A percentile compares a stretch with the other conserved stretches of the same genome.
These are phyloP conservation scores for Acanthamoeba royreba DNA, from an alignment of 208 protist genomes.

Conservation along the genomic window DNA sequence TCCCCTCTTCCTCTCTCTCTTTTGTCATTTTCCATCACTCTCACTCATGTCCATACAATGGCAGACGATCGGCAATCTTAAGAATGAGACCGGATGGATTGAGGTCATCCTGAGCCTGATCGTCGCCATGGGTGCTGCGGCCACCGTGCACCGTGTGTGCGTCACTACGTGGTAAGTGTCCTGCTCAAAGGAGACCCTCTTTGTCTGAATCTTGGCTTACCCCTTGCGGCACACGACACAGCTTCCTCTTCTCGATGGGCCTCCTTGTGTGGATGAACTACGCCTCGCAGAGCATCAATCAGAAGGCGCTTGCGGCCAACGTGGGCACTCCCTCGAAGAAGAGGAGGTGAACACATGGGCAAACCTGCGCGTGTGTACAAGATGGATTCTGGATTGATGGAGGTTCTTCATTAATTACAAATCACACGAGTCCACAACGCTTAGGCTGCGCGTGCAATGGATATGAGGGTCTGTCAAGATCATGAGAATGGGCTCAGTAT, in stretches of 20 bases:
- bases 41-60: too few species aligned
- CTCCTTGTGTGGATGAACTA: constrained; percentile 8
- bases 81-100: constrained; percentile 39
- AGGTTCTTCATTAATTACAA: background rate
- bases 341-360: background rate
- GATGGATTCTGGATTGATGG: background rate
- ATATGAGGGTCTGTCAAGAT: background rate
- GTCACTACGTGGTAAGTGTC: constrained; percentile 3
- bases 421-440: background rate
- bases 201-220: too few species aligned
- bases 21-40: background rate
- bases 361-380: too few species aligned
- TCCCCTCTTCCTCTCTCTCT: background rate
- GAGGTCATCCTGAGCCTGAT: constrained; percentile 28
- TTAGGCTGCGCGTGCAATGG: background rate
- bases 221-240: too few species aligned
- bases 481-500: background rate
- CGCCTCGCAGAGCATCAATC: constrained; percentile 34
- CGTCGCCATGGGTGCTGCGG: constrained; percentile 46
- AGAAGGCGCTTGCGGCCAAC: background rate
- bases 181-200: too few species aligned
- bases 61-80: constrained; percentile 53
- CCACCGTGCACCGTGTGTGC: constrained; percentile 19
- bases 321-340: background rate
- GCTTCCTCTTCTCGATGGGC: constrained; percentile 53